Base-by-base conservation (phyloP, 305 asterid genomes). In the Plantago lanceolata region DNA sequence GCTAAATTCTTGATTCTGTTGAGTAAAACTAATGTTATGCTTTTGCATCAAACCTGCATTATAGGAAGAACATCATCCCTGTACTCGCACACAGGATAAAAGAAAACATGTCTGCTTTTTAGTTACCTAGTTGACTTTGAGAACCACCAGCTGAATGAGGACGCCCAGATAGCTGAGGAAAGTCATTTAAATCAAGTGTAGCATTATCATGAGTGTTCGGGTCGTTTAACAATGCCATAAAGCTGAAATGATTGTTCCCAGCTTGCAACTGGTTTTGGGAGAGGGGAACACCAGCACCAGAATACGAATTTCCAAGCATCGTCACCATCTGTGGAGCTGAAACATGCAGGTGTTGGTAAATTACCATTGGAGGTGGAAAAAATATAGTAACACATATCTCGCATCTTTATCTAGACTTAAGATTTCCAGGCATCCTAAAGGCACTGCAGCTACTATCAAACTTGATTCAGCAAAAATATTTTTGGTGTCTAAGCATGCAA, bases 1-100 rank as follows among this genome's bases (percentile, higher is more conserved):
- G 79, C 97, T 94, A 76, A 94, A 94, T 75, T 94, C 99, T 75
- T 94, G 99, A 81, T 90, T 94, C 81, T 88, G 99, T 75, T 94
- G 99, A 73, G 69, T 69, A 64, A 86, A 86, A 62, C 94, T 89
- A 47, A 85, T 73, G 65, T 81, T 84, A 72, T 83, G 95, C 76
- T 86, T 89, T 75, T 87, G 89, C 80, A 86, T 71, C 71, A 84
- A 76, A 75, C 96, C 96, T 89, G 82, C 67, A 74, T 55, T 55
- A n/a, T 55, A 19, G 60, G 44, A 52, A 72, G 66, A 53, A n/a
- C 58, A 59, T 33, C 18, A 64, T 53, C 47, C 67, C 68, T 64
- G 68, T 37, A 50, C 69, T 63, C 63, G 57, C 1, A 18, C 53
- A 52, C 33, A 6, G 63, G 62, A 55, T 61, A 67, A 59, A 31